phyloP scores from a whole-genome alignment of 1,284 basidiomycete species.

The Malassezia restricta region DNA sequence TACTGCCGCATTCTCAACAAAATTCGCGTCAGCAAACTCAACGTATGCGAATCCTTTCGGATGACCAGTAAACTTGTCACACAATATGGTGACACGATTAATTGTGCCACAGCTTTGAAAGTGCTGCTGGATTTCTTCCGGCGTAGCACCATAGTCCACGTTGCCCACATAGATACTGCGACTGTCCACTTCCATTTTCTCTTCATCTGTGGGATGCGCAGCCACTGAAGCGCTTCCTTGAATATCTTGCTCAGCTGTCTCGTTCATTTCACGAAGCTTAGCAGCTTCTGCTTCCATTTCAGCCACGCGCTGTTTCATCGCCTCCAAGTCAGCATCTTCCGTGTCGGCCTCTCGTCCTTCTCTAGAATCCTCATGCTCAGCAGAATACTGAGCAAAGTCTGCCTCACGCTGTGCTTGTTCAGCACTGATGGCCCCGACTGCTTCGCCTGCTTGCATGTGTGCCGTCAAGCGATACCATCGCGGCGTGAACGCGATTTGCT shows the following conservation, averaged over 20 bases:
- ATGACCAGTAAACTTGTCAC: slow-evolving; percentile 99
- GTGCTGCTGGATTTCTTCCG: slow-evolving; percentile 94
- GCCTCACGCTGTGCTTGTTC: background rate
- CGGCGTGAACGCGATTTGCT: background rate
- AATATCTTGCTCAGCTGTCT: slow-evolving; percentile 64
- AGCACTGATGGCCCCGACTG: background rate
- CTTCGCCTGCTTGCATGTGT: background rate
- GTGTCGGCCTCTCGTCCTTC: slow-evolving; percentile 18
- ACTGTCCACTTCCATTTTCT: slow-evolving; percentile 60
- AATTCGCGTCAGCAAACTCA: slow-evolving; percentile 88
- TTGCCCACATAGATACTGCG: slow-evolving; percentile 94
- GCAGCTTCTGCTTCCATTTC: slow-evolving; percentile 85
- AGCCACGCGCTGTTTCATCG: slow-evolving; percentile 65
- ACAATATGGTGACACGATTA: slow-evolving; percentile 96
- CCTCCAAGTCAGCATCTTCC: slow-evolving; percentile 49
- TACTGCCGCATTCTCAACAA: slow-evolving; percentile 82
- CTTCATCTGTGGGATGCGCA: slow-evolving; percentile 33
- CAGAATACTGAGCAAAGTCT: slow-evolving; percentile 6
- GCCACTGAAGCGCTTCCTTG: slow-evolving; percentile 48
- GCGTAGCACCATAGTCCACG: slow-evolving; percentile 93
- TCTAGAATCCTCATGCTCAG: background rate
- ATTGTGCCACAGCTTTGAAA: slow-evolving; percentile 96
- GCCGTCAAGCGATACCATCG: background rate
- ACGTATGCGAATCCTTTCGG: slow-evolving; percentile 99
- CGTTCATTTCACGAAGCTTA: slow-evolving; percentile 78